Percentiles rank a stretch among this genome's conserved stretches.
Evolutionary conservation across 106 monocot genomes (phyloP).

Genomic region (Phalaenopsis aphrodite): DNA sequence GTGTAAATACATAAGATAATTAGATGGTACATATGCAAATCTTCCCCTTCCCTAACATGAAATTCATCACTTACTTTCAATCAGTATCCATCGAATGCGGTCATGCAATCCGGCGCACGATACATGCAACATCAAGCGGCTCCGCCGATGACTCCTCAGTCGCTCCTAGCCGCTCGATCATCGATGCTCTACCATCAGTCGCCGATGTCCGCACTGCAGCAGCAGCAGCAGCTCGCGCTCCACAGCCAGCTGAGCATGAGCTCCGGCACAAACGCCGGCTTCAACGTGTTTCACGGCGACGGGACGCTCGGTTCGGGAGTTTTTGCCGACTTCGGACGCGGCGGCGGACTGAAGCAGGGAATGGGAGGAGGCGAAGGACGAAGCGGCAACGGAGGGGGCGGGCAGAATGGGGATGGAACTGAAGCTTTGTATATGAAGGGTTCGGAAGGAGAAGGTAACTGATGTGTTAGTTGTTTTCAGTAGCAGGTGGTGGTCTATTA

Average conservation of each 20-base stretch:
- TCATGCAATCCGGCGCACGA: conserved; percentile 49
- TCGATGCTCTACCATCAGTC: conserved; percentile 68
- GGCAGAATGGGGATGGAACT: conserved; percentile 48
- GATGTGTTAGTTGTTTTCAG: background rate
- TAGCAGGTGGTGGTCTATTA: background rate
- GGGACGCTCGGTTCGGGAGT: conserved; percentile 20
- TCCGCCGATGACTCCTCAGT: conserved; percentile 50
- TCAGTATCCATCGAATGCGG: conserved; percentile 61
- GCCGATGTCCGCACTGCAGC: conserved; percentile 53
- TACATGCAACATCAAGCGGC: conserved; percentile 68
- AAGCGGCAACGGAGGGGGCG: conserved; percentile 37
- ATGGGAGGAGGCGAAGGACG: conserved; percentile 28
- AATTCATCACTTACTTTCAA: background rate
- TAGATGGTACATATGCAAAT: too few species aligned
- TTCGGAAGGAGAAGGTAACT: conserved; percentile 59
- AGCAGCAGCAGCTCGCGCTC: conserved; percentile 35
- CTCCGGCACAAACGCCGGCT: conserved; percentile 38
- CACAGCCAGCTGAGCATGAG: conserved; percentile 59
- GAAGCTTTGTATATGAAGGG: conserved; percentile 56
- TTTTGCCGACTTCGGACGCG: conserved; percentile 54
- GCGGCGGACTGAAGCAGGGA: conserved; percentile 30
- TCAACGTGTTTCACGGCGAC: conserved; percentile 69
- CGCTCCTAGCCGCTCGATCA: conserved; percentile 63
- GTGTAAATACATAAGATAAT: too few species aligned
- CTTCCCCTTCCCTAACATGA: too few species aligned